A percentile compares a stretch with the other conserved stretches of the same genome.
phyloP scores from a whole-genome alignment of 352 stramenopile genomes.

The Phytophthora idaei region DNA sequence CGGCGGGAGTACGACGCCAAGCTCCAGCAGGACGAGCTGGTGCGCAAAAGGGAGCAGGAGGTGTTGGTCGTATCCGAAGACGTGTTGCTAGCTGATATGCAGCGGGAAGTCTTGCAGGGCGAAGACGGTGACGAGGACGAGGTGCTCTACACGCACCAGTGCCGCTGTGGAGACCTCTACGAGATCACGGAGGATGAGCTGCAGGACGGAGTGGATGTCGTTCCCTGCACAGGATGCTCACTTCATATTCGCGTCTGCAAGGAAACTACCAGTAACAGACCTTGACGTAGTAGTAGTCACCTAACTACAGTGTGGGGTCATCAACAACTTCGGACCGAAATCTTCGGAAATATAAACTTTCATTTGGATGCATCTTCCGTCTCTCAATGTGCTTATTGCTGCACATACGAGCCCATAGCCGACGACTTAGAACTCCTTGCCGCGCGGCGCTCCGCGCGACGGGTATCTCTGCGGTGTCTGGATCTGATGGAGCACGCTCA shows the following conservation, averaged over 20 bases:
- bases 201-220: constrained; percentile 64
- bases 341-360: constrained; percentile 31
- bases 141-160: constrained; percentile 63
- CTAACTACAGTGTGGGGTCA: not conserved
- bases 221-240: constrained; percentile 83
- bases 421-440: constrained; percentile 79
- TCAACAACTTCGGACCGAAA: not conserved
- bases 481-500: constrained; percentile 74
- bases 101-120: constrained; percentile 35
- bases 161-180: constrained; percentile 78
- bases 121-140: constrained; percentile 47
- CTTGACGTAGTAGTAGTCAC: not conserved
- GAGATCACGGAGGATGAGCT: constrained; percentile 71
- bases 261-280: not conserved
- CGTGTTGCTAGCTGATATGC: constrained; percentile 56
- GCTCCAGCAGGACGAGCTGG: constrained; percentile 42
- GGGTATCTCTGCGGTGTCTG: constrained; percentile 81
- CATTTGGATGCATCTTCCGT: constrained; percentile 28
- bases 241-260: constrained; percentile 73
- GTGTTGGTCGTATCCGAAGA: constrained; percentile 69
- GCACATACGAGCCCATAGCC: not conserved
- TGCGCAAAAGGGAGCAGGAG: constrained; percentile 46
- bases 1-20: constrained; percentile 62
- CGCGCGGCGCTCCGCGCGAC: constrained; percentile 68
- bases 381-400: constrained; percentile 3